Conservation (phyloP, 192 early-diverging fungal species). For the Coemansia sp. region DNA sequence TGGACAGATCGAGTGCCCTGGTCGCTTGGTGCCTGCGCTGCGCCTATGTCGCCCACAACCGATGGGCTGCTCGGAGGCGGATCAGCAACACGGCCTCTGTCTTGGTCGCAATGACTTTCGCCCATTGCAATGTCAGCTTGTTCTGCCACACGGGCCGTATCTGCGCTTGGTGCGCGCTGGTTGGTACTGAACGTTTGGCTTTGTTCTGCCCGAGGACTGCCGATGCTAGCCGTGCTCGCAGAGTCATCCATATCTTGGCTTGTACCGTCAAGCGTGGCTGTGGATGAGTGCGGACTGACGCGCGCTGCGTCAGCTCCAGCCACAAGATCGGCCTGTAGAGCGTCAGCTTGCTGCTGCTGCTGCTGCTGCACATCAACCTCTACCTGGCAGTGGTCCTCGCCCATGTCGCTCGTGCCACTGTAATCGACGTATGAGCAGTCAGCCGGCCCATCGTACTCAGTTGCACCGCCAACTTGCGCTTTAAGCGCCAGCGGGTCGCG, state of each 20-base stretch:
- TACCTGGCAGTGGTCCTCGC: background rate
- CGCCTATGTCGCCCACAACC: background rate
- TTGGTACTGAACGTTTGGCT: background rate
- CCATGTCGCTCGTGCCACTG: constrained; percentile 33
- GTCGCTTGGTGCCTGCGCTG: background rate
- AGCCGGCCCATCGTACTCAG: constrained; percentile 7
- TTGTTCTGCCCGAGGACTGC: constrained; percentile 24
- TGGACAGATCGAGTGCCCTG: background rate
- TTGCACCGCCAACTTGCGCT: background rate
- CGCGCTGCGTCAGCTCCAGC: constrained; percentile 12
- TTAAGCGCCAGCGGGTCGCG: constrained; percentile 20
- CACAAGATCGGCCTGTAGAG: background rate
- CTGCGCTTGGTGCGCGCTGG: background rate
- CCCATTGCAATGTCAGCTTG: background rate
- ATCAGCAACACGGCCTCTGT: background rate
- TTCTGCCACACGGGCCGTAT: background rate
- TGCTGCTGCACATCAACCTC: background rate
- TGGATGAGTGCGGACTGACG: constrained; percentile 44
- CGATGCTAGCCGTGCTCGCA: constrained; percentile 48
- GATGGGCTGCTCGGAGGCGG: background rate
- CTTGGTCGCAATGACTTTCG: background rate
- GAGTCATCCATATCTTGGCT: constrained; percentile 40
- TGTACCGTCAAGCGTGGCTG: constrained; percentile 41
- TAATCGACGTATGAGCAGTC: constrained; percentile 54
- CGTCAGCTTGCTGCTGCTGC: constrained; percentile 5